Conservation (phyloP, 2,329 filamentous ascomycete species). For the Aspergillus unguis region DNA sequence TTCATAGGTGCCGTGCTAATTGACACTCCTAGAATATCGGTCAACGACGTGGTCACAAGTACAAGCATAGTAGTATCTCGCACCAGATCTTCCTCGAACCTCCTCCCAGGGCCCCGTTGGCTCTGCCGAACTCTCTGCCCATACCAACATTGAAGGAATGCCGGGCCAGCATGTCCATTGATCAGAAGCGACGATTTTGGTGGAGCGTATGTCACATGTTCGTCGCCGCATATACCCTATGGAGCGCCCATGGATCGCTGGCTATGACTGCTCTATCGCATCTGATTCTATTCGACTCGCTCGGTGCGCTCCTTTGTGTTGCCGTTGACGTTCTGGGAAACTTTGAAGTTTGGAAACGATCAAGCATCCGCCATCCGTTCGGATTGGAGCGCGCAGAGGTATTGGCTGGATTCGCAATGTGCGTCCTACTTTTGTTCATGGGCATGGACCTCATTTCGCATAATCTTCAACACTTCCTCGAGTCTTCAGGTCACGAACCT, state of each 20-base stretch:
- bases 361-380: slow-evolving; percentile 89
- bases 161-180: slow-evolving; percentile 81
- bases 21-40: slow-evolving; percentile 67
- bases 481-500: slow-evolving; percentile 68
- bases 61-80: slow-evolving; percentile 94
- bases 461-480: slow-evolving; percentile 87
- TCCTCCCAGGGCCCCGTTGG: slow-evolving; percentile 75
- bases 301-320: slow-evolving; percentile 87
- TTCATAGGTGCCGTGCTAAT: slow-evolving; percentile 11
- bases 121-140: slow-evolving; percentile 85
- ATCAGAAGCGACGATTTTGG: slow-evolving; percentile 76
- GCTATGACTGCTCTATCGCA: slow-evolving; percentile 91
- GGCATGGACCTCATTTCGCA: slow-evolving; percentile 94
- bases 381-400: slow-evolving; percentile 89
- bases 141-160: slow-evolving; percentile 87
- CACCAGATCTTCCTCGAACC: slow-evolving; percentile 97
- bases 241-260: slow-evolving; percentile 78
- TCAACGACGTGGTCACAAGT: slow-evolving; percentile 90
- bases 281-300: slow-evolving; percentile 90
- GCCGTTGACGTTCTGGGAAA: slow-evolving; percentile 90
- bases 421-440: slow-evolving; percentile 94
- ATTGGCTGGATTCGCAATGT: slow-evolving; percentile 91
- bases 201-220: slow-evolving; percentile 89
- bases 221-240: slow-evolving; percentile 79
- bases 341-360: slow-evolving; percentile 95